Percentiles rank a stretch among this genome's conserved stretches.
These are phyloP conservation scores for Beauveria bassiana DNA, from an alignment of 2,329 filamentous ascomycete species.

Conservation along the genomic window DNA sequence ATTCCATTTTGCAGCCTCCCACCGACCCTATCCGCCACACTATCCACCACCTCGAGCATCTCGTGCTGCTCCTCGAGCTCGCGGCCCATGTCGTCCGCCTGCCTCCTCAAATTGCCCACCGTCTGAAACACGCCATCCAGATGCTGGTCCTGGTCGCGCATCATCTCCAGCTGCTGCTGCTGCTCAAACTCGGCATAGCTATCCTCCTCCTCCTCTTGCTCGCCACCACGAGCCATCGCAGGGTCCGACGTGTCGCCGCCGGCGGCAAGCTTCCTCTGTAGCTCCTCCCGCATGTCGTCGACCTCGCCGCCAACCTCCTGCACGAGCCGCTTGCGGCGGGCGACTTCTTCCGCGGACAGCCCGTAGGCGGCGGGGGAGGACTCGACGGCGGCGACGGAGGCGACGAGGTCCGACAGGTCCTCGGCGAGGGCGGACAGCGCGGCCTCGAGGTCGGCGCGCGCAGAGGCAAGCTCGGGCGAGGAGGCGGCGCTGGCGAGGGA, in stretches of 20 bases:
- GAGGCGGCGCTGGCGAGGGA: conserved; percentile 64
- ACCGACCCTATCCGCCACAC: conserved; percentile 76
- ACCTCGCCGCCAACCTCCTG: conserved; percentile 85
- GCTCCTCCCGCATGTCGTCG: conserved; percentile 79
- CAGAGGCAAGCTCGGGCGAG: conserved; percentile 80
- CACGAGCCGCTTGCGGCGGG: conserved; percentile 71
- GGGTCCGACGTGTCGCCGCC: conserved; percentile 41
- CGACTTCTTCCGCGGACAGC: conserved; percentile 73
- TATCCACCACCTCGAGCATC: conserved; percentile 80
- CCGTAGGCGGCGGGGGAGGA: conserved; percentile 81
- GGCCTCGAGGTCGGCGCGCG: conserved; percentile 58
- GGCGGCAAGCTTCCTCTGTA: conserved; percentile 51
- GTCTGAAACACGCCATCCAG: conserved; percentile 89
- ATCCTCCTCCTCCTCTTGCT: conserved; percentile 23
- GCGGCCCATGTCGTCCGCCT: conserved; percentile 92
- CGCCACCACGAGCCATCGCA: conserved; percentile 35
- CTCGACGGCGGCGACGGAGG: conserved; percentile 81
- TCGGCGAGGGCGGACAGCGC: conserved; percentile 64
- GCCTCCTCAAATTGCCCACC: conserved; percentile 80
- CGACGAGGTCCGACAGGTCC: conserved; percentile 82
- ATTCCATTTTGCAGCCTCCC: conserved; percentile 79
- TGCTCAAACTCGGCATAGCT: conserved; percentile 76
- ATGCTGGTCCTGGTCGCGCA: conserved; percentile 90
- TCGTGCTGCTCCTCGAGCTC: conserved; percentile 92
- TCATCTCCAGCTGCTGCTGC: conserved; percentile 81